These are phyloP conservation scores for Pistacia atlantica DNA, from an alignment of 345 rosid species.

Conservation along the genomic window DNA sequence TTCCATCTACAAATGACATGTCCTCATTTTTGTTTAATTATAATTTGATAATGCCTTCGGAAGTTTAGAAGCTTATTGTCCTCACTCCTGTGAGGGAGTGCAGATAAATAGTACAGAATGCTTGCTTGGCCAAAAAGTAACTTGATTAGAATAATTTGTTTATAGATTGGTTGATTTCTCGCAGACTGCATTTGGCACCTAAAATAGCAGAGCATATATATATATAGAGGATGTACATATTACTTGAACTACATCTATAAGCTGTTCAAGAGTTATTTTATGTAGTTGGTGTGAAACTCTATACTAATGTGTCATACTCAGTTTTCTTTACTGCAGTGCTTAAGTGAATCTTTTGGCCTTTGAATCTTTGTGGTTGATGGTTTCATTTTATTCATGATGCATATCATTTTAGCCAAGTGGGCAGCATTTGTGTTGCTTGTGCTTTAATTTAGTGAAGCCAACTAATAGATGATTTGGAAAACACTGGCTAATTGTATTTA, in stretches of 20 bases:
- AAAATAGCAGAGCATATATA: too few relatives aligned
- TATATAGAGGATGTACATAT: too few relatives aligned
- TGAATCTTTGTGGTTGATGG: not conserved
- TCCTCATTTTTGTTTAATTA: not conserved
- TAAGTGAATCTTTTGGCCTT: not conserved
- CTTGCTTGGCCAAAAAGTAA: not conserved
- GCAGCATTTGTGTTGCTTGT: not conserved
- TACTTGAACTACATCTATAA: too few relatives aligned
- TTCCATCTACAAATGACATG: not conserved
- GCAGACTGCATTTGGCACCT: not conserved
- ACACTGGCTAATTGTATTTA: slow-evolving; percentile 19
- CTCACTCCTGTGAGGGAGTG: too few relatives aligned
- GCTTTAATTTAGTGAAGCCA: slow-evolving; percentile 2
- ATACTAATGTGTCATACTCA: too few relatives aligned
- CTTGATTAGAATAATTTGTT: not conserved
- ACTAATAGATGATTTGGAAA: slow-evolving; percentile 1
- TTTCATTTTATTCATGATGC: not conserved
- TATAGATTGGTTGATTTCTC: not conserved
- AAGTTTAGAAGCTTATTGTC: not conserved
- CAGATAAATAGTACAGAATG: too few relatives aligned
- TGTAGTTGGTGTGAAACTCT: too few relatives aligned
- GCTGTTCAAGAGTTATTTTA: too few relatives aligned
- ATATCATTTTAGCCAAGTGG: not conserved
- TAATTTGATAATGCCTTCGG: not conserved
- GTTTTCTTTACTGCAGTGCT: too few relatives aligned